A percentile compares a stretch with the other conserved stretches of the same genome.
Evolutionary conservation across 2,329 filamentous ascomycete species (phyloP).

Genomic region (Capronia coronata): DNA sequence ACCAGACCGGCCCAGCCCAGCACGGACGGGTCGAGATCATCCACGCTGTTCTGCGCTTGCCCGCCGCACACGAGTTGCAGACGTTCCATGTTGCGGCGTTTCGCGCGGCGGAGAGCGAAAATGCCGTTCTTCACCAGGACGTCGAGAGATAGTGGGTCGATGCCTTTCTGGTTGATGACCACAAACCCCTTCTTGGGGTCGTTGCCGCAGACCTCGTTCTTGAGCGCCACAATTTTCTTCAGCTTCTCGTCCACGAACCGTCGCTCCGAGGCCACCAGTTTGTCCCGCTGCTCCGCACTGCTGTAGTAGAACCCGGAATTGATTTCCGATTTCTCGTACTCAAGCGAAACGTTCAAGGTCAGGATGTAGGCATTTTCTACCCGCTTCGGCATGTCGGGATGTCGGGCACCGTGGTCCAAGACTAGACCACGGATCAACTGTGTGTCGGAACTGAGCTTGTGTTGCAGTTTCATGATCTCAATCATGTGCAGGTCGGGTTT

Average conservation of each 20-base stretch:
- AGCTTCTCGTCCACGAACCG: slow-evolving; percentile 94
- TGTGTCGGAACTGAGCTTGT: slow-evolving; percentile 90
- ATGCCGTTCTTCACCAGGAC: slow-evolving; percentile 98
- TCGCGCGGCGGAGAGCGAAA: slow-evolving; percentile 84
- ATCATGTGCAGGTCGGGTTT: slow-evolving; percentile 99
- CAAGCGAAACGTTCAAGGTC: slow-evolving; percentile 90
- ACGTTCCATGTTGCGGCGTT: slow-evolving; percentile 98
- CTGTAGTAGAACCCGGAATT: slow-evolving; percentile 99
- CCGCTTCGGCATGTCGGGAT: slow-evolving; percentile 96
- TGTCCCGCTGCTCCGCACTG: slow-evolving; percentile 91
- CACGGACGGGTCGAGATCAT: slow-evolving; percentile 78
- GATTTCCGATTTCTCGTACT: slow-evolving; percentile 99
- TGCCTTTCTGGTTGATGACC: slow-evolving; percentile 98
- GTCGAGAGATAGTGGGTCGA: slow-evolving; percentile 91
- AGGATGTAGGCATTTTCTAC: slow-evolving; percentile 94
- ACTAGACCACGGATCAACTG: slow-evolving; percentile 90
- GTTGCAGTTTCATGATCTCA: slow-evolving; percentile 99
- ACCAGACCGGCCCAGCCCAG: slow-evolving; percentile 95
- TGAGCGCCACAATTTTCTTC: slow-evolving; percentile 93
- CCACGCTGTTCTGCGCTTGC: slow-evolving; percentile 87
- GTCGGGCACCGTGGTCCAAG: slow-evolving; percentile 88
- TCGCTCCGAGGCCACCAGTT: slow-evolving; percentile 94
- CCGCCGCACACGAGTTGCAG: slow-evolving; percentile 92
- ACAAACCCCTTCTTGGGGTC: slow-evolving; percentile 95
- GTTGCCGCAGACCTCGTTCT: slow-evolving; percentile 92